Evolutionary conservation across 2,329 filamentous ascomycete genomes (phyloP), one percentile per base, ranked within the genome.

Genomic region (Malbranchea cinnamomea): DNA sequence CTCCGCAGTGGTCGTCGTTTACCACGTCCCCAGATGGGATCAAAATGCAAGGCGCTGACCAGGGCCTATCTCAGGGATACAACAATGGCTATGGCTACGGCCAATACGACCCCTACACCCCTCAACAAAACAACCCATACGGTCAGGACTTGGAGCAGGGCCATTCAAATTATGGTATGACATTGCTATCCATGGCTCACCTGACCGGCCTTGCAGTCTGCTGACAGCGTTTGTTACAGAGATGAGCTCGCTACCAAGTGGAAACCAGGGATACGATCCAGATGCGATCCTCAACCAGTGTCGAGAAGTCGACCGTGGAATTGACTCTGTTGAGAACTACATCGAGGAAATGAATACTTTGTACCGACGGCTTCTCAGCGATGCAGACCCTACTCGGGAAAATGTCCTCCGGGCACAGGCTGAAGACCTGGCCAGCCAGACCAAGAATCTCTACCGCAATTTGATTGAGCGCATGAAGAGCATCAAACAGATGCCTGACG

Each of bases 221-320:
- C 6, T 11, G 18, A 11, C 25, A 36, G 30, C 16, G 5, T 13
- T 23, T 18, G 14, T 4, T 46, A 53, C 41, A 59, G 61, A 57
- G 53, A 64, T 65, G 59, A 43, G 42, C 34, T 44, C 48, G 12
- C 41, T 56, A n/a, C n/a, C 41, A 52, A 52, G 34, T 37, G 48
- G 37, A 23, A 47, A 46, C 21, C 37, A 41, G 20, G 36, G 40
- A 20, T 47, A 56, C 42, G 71, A 84, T 52, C 73, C 78, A 24
- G 84, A 82, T 50, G 71, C 71, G 33, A 78, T 92, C 42, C 68
- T 94, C 36, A 82, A 91, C 59, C 78, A 89, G 53, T 89, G 82
- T 59, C 71, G 73, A 35, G 74, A 81, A 26, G 78, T 94, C 50
- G 78, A 84, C 52, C 64, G 70, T 35, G 78, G 75, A 23, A 79